Evolutionary conservation across 257 asterid species (phyloP), one percentile per base, ranked within the genome.

Genomic region (Nicotiana obtusifolia): DNA sequence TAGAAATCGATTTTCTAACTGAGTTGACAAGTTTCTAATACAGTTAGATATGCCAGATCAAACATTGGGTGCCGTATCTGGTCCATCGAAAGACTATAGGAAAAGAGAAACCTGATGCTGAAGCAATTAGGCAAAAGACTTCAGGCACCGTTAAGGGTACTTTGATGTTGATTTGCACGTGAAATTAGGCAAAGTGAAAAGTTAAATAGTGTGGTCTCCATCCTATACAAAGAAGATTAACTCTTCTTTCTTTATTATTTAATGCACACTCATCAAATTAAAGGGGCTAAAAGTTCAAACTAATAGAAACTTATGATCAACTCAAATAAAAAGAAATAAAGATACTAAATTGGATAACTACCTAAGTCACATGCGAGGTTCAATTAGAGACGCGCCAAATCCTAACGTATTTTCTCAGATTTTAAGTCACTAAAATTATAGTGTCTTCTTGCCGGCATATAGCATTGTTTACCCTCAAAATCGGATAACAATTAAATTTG

Each of bases 101-200:
- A 19, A 19, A 57, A 57, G 24, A 19, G 62, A 17, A 5, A 17
- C 35, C 78, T 71, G 14, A 14, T 22, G 7, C 26, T 44, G 37
- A 71, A 71, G 20, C 15, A 71, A 44, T 71, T 71, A 71, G 37
- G 37, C 78, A 44, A 71, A 44, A 22, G 8, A 73, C 49, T 73
- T 20, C 15, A 20, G 44, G 16, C 61, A 47, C 79, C 11, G 24
- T 7, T 71, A 44, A 44, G 78, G 47, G 15, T 22, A 47, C 41
- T 47, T 75, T 47, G 79, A 75, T 24, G 56, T 75, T 75, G 41
- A 75, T 49, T 75, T 75, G 44, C 79, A 75, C 49, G 79, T 75
- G 62, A 49, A 75, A 60, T 7, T 13, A 13, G 30, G 31, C 15
- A 20, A 75, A 75, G 62, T 49, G 16, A 24, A 44, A 75, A 75